A percentile compares a stretch with the other conserved stretches of the same genome.
phyloP scores from a whole-genome alignment of 495 filamentous ascomycete species.

The Penicillium diatomitis region DNA sequence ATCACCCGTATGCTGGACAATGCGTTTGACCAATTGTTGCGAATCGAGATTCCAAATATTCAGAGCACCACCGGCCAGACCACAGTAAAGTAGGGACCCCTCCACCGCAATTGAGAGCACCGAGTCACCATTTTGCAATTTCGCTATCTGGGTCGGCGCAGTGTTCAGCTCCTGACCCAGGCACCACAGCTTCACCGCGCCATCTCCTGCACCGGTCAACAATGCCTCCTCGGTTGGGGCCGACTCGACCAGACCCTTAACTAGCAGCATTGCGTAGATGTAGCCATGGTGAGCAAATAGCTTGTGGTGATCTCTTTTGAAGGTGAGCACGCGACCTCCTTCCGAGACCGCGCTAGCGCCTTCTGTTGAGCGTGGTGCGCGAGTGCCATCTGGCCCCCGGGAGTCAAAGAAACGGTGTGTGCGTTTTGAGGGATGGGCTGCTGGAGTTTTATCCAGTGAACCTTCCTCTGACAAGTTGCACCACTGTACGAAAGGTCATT shows the following conservation, averaged over 20 bases:
- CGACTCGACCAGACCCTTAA: conserved; percentile 53
- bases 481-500: conserved; percentile 36
- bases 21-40: conserved; percentile 73
- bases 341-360: conserved; percentile 27
- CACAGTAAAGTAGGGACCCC: conserved; percentile 82
- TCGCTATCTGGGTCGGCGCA: conserved; percentile 45
- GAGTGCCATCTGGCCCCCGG: conserved; percentile 67
- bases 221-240: conserved; percentile 66
- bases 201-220: conserved; percentile 88
- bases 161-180: conserved; percentile 43
- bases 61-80: conserved; percentile 78
- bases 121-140: conserved; percentile 73
- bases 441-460: conserved; percentile 49
- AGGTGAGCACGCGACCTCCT: conserved; percentile 64
- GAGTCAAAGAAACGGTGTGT: conserved; percentile 95
- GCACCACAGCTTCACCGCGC: conserved; percentile 83
- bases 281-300: conserved; percentile 94
- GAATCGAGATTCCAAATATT: conserved; percentile 98
- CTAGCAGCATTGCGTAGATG: conserved; percentile 87
- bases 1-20: conserved; percentile 72
- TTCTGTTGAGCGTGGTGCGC: conserved; percentile 53
- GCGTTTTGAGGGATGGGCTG: conserved; percentile 67
- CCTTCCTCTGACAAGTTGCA: conserved; percentile 49
- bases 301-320: conserved; percentile 69
- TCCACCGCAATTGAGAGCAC: conserved; percentile 78